These are phyloP conservation scores for Wickerhamiella azymoides DNA, from an alignment of 805 yeast genomes.

Conservation along the genomic window DNA sequence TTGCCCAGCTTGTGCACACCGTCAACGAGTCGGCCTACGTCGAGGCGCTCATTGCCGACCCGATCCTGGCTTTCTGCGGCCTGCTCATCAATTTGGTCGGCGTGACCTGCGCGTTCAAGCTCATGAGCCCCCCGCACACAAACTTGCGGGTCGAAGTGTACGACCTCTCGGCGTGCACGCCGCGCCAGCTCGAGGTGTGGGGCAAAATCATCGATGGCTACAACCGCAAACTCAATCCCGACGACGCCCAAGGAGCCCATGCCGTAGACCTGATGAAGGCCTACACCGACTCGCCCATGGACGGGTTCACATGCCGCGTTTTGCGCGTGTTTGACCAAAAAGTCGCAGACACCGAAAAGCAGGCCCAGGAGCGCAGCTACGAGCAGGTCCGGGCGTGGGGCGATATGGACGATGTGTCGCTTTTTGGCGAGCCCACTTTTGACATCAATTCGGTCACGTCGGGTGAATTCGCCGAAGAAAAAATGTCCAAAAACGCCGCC, in stretches of 20 bases:
- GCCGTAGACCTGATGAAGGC: conserved; percentile 25
- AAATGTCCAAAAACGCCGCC: conserved; percentile 23
- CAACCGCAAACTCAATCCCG: conserved; percentile 13
- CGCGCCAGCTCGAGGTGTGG: conserved; percentile 23
- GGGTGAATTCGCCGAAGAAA: too few relatives aligned
- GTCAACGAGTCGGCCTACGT: conserved; percentile 3
- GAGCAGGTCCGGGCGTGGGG: conserved; percentile 24
- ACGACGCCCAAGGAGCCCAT: conserved; percentile 24
- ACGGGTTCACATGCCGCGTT: conserved; percentile 21
- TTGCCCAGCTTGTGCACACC: not conserved
- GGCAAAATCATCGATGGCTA: conserved; percentile 24
- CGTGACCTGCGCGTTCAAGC: conserved; percentile 16
- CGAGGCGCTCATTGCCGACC: conserved; percentile 17
- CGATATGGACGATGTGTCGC: conserved; percentile 20
- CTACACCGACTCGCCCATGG: conserved; percentile 20
- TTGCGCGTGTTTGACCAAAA: conserved; percentile 23
- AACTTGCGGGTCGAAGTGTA: conserved; percentile 21
- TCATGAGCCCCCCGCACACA: conserved; percentile 21
- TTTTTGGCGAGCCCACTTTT: conserved; percentile 10
- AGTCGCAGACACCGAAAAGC: conserved; percentile 3
- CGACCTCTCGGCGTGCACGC: conserved; percentile 18
- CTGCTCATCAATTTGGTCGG: conserved; percentile 16
- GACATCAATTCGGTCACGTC: not conserved
- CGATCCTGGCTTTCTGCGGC: conserved; percentile 14
- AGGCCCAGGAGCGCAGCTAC: conserved; percentile 14